Base-by-base conservation (phyloP, 306 rosid species). In the Senna tora region DNA sequence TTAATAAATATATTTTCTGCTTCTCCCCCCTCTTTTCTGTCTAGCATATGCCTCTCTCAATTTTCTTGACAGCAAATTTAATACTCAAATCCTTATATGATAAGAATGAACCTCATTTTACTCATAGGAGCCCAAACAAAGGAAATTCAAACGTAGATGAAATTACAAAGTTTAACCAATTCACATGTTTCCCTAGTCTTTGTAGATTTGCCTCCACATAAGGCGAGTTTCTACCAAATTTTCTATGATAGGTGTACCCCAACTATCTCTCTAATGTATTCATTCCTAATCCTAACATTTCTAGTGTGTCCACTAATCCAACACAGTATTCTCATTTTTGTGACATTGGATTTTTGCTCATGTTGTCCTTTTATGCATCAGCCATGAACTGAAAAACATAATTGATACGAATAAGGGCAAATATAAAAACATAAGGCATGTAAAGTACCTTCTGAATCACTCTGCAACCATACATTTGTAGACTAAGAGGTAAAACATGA, bases 391-490 rank as follows among this genome's bases (percentile, higher is more conserved):
- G n/a, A 25, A 25, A 25, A 25, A 25, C 30, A 25, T 25, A 25
- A 25, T 25, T 25, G 30, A 25, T 25, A 25, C 3, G 30, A 28
- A 38, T 65, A 68, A 34, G 66, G 58, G 71, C 63, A 25, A 65
- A 80, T n/a, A 64, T 38, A 5, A 67, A 41, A 61, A 34, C 54
- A 66, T 46, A 58, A 67, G 55, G 52, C 63, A 63, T 64, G 54
- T 19, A 65, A 75, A 67, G 81, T 67, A 77, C 85, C 81, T 81
- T 81, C 73, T 81, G 85, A 57, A 81, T 81, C 43, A 81, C 85
- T 22, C 85, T 81, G 61, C 85, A 81, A 36, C 85, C 85, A 53
- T 81, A 81, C 85, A 81, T 81, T 61, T 81, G 85, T 47, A 81
- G 69, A 77, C 85, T 76, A 53, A 81, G 39, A 67, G 85, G 79